These are phyloP conservation scores for Beta macrorhiza DNA, from an alignment of 179 eudicot genomes.

Conservation along the genomic window DNA sequence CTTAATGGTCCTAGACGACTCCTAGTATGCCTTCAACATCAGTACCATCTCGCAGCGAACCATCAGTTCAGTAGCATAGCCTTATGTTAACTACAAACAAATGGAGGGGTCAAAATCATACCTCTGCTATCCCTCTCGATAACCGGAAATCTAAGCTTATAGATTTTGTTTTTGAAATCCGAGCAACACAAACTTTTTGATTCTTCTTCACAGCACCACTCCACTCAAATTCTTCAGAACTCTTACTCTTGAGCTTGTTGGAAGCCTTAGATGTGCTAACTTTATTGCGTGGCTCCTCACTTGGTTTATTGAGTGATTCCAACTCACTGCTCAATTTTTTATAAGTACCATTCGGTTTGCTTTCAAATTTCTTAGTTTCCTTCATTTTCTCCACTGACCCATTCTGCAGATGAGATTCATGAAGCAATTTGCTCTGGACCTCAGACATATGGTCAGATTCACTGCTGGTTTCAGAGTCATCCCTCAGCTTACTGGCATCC, in stretches of 20 bases:
- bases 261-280: conserved; percentile 41
- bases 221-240: conserved; percentile 46
- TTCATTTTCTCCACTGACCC: conserved; percentile 42
- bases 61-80: conserved; percentile 4
- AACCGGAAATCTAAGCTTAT: conserved; percentile 85
- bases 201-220: conserved; percentile 53
- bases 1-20: not conserved
- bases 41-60: conserved; percentile 10
- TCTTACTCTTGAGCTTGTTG: conserved; percentile 40
- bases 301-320: conserved; percentile 37
- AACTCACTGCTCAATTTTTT: conserved; percentile 43
- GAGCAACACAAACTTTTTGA: conserved; percentile 62
- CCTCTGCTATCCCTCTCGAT: conserved; percentile 95
- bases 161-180: conserved; percentile 76
- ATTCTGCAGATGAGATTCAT: conserved; percentile 31
- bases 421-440: conserved; percentile 35
- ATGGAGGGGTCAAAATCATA: conserved; percentile 31
- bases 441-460: conserved; percentile 43
- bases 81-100: not conserved
- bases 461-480: conserved; percentile 34
- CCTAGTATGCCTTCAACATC: not conserved
- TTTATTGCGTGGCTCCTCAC: conserved; percentile 42
- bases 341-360: conserved; percentile 36
- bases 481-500: conserved; percentile 36
- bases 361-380: conserved; percentile 36